Evolutionary conservation across 2,329 filamentous ascomycete genomes (phyloP), one percentile per base, ranked within the genome.

Genomic region (Drechslerella dactyloides): DNA sequence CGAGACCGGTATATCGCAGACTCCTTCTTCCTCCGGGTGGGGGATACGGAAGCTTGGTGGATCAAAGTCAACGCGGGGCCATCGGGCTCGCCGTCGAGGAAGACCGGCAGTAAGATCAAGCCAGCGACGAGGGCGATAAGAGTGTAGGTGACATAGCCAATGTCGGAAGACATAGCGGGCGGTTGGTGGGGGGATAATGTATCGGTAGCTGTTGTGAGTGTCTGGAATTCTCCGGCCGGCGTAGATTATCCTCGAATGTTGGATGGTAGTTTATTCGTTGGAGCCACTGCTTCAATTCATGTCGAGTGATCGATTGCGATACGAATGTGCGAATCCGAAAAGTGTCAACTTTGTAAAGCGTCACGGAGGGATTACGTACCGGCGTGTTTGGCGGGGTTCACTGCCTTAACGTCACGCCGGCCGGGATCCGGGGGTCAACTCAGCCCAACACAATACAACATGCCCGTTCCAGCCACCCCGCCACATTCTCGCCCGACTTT

Each of bases 11-110:
- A 96, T 72, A 91, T 82, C 52, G 94, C 88, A 44, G 91, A 96
- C 80, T 97, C 90, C 75, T 90, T 89, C 66, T 90, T 86, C 76
- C 93, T 87, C 76, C 94, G 86, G 59, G 97, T 89, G 11, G 88
- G 86, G 7, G 91, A 90, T 56, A 89, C 85, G 74, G 88, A 84
- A 1, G 91, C 86, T 82, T 97, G 94, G 60, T 93, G 87, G 62
- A 90, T 90, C 27, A 99, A 87, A 53, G 97, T 85, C 80, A 96
- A 88, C 35, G 94, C 93, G 80, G 97, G 94, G 3, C 90, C 89
- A 81, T 99, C 94, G 4, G 94, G 90, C 59, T 97, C 93, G 70
- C 86, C 85, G 56, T 86, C 85, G 73, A 86, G 86, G 76, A 90
- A 82, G 74, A 96, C 81, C 50, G 88, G 85, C 80, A 87, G 84